phyloP scores from a whole-genome alignment of 306 rosid genomes.

The Vachellia pachyceras region DNA sequence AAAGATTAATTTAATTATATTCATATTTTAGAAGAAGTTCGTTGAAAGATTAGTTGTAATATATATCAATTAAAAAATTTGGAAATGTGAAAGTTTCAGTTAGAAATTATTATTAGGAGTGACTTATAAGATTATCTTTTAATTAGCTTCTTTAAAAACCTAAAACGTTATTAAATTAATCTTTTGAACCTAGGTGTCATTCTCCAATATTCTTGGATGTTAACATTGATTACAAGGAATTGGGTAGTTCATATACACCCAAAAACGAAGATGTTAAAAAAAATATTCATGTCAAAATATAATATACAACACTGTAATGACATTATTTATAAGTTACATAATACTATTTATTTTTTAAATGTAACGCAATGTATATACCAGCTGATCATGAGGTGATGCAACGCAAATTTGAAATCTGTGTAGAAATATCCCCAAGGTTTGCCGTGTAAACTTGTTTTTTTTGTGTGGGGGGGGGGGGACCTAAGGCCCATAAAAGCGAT shows the following conservation, averaged over 20 bases:
- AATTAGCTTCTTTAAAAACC: not conserved
- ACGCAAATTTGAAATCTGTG: not conserved
- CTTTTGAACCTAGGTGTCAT: not conserved
- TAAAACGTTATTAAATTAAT: not conserved
- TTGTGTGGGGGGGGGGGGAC: not conserved
- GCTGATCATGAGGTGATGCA: not conserved
- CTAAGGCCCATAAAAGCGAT: not conserved
- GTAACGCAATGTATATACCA: not conserved
- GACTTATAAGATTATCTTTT: too few relatives aligned
- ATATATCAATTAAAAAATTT: too few relatives aligned
- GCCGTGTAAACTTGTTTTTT: not conserved
- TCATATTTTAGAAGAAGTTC: too few relatives aligned
- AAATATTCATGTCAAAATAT: not conserved
- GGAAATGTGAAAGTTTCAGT: too few relatives aligned
- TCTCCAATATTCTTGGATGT: not conserved
- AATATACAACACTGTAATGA: not conserved
- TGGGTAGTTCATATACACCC: not conserved
- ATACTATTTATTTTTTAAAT: not conserved
- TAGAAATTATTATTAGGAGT: too few relatives aligned
- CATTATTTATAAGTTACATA: not conserved
- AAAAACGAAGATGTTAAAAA: too few relatives aligned
- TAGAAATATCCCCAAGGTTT: not conserved
- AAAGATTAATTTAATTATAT: too few relatives aligned
- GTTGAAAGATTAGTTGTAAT: too few relatives aligned
- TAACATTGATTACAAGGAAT: not conserved